phyloP scores from a whole-genome alignment of 768 basidiomycete genomes.

The Auriculariales sp. region DNA sequence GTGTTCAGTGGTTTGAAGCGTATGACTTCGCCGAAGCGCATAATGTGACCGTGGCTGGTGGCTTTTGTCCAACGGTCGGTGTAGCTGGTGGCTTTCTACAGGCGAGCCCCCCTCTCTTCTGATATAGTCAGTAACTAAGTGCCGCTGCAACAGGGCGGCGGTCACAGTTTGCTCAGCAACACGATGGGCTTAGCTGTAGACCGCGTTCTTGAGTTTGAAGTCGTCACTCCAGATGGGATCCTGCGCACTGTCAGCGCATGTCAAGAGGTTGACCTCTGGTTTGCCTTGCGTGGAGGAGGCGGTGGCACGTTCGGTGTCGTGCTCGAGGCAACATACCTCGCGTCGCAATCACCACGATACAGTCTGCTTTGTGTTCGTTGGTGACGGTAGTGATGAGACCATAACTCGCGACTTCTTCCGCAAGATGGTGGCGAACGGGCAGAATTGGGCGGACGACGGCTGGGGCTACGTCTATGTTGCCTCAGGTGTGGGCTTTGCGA shows the following conservation, averaged over 20 bases:
- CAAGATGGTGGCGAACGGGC: neutral
- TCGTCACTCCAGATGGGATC: constrained; percentile 39
- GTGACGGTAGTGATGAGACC: too few species aligned
- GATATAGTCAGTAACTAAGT: too few species aligned
- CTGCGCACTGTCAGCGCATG: constrained; percentile 28
- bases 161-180: constrained; percentile 1
- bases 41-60: constrained; percentile 2
- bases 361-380: neutral
- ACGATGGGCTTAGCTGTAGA: constrained; percentile 2
- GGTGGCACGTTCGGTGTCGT: constrained; percentile 36
- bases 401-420: neutral
- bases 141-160: too few species aligned
- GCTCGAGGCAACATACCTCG: neutral
- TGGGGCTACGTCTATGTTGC: too few species aligned
- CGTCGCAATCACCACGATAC: too few species aligned
- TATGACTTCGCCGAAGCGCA: constrained; percentile 3
- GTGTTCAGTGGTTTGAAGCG: neutral
- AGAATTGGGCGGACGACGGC: neutral
- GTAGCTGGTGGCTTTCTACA: constrained; percentile 1
- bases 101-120: too few species aligned
- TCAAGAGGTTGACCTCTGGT: constrained; percentile 38
- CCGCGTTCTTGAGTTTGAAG: constrained; percentile 27
- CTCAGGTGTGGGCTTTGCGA: too few species aligned
- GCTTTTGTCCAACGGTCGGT: neutral
- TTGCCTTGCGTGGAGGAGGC: constrained; percentile 37